These are phyloP conservation scores for Murraya koenigii DNA, from an alignment of 345 rosid species.

Conservation along the genomic window DNA sequence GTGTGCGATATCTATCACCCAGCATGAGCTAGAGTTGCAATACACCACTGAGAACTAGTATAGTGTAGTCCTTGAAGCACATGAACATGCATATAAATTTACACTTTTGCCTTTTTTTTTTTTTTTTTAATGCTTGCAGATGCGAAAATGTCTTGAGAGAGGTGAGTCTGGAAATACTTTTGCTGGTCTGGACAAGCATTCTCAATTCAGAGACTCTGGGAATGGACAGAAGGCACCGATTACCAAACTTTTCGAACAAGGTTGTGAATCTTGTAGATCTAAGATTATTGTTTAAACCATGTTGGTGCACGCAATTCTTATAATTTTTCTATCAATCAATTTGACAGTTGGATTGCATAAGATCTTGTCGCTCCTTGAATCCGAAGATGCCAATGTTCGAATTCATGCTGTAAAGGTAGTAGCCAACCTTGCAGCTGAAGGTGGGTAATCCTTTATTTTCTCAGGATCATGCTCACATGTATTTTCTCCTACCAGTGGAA, in stretches of 20 bases:
- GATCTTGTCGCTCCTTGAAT: conserved; percentile 81
- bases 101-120: background rate
- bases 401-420: conserved; percentile 98
- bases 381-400: conserved; percentile 90
- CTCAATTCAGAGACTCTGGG: conserved; percentile 53
- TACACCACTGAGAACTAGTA: background rate
- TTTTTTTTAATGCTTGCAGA: conserved; percentile 49
- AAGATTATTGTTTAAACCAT: background rate
- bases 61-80: background rate
- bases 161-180: conserved; percentile 50
- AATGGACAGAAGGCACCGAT: conserved; percentile 70
- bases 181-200: conserved; percentile 52
- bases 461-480: background rate
- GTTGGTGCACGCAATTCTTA: conserved; percentile 5
- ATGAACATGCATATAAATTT: background rate
- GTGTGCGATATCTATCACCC: too few species aligned
- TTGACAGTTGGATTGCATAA: conserved; percentile 81
- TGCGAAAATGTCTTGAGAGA: conserved; percentile 64
- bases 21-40: background rate
- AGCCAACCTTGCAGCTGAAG: conserved; percentile 98
- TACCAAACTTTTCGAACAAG: conserved; percentile 86
- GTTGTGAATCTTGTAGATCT: conserved; percentile 28
- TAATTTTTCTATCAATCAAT: conserved; percentile 9
- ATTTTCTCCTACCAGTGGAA: background rate
- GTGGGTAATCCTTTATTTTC: conserved; percentile 32